Conservation (phyloP, 352 stramenopile genomes). For the Phytophthora podocarpi region DNA sequence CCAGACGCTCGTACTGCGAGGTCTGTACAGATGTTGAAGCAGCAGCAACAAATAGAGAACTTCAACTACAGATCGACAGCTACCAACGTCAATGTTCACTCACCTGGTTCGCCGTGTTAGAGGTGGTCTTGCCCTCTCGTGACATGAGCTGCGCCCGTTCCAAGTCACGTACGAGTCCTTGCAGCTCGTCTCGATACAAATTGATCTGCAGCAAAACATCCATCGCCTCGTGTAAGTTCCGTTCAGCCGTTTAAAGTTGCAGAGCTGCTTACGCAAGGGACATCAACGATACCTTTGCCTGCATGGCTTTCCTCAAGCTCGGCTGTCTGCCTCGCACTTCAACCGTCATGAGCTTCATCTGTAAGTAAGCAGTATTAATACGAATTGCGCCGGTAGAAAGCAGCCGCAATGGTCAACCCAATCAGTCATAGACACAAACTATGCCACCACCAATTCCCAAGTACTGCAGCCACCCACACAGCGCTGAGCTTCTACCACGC, state of each 20-base stretch:
- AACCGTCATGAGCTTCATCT: constrained; percentile 86
- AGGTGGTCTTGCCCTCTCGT: constrained; percentile 44
- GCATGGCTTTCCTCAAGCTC: constrained; percentile 71
- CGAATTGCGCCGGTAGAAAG: too few relatives aligned
- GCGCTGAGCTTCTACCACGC: constrained; percentile 73
- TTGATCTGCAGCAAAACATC: constrained; percentile 47
- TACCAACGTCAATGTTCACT: not conserved
- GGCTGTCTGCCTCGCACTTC: constrained; percentile 70
- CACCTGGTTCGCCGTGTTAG: constrained; percentile 36
- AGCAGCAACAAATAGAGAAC: not conserved
- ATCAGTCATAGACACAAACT: too few relatives aligned
- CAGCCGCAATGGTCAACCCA: too few relatives aligned
- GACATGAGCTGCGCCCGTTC: constrained; percentile 76
- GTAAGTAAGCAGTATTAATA: not conserved
- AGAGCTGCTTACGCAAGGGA: not conserved
- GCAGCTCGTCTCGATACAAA: constrained; percentile 72
- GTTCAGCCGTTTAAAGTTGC: too few relatives aligned
- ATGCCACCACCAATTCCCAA: not conserved
- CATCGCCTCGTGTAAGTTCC: too few relatives aligned
- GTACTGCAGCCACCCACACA: constrained; percentile 47
- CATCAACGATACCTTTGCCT: constrained; percentile 52
- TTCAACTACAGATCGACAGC: not conserved
- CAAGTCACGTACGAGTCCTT: constrained; percentile 70
- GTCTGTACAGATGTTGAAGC: constrained; percentile 30
- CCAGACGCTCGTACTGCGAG: constrained; percentile 74